Conservation (phyloP, 2,329 filamentous ascomycete genomes). For the Chaetomiaceae sp. region DNA sequence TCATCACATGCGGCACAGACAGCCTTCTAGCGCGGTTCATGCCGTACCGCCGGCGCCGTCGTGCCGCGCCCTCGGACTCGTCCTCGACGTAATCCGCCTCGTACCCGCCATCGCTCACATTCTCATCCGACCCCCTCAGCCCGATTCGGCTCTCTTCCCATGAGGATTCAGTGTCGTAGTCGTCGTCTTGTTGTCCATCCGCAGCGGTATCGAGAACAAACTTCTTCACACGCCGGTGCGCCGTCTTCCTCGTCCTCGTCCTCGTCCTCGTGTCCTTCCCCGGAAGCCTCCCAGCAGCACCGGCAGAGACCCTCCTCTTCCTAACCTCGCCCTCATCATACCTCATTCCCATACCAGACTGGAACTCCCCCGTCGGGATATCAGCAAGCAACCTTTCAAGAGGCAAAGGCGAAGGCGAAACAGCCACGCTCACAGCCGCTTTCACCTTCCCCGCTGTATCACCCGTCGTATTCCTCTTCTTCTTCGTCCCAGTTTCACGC, state of each 20-base stretch:
- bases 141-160: neutral
- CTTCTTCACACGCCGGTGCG: neutral
- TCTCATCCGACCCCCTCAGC: neutral
- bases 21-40: constrained; percentile 7
- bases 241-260: constrained; percentile 1
- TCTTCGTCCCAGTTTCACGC: too few relatives aligned
- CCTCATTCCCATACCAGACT: too few relatives aligned
- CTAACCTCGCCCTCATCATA: too few relatives aligned
- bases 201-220: constrained; percentile 9
- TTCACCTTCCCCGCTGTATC: too few relatives aligned
- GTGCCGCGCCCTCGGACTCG: neutral
- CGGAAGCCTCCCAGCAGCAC: neutral
- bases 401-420: too few relatives aligned
- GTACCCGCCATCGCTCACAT: neutral
- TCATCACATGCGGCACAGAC: constrained; percentile 10
- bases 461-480: too few relatives aligned
- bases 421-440: too few relatives aligned
- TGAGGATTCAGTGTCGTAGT: neutral
- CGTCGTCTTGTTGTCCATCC: neutral
- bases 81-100: constrained; percentile 5
- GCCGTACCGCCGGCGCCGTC: neutral
- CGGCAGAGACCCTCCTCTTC: too few relatives aligned
- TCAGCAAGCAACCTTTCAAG: too few relatives aligned
- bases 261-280: neutral
- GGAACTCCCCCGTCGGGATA: too few relatives aligned